phyloP scores from a whole-genome alignment of 169 alveolate genomes.

The Sarcocystis neurona region DNA sequence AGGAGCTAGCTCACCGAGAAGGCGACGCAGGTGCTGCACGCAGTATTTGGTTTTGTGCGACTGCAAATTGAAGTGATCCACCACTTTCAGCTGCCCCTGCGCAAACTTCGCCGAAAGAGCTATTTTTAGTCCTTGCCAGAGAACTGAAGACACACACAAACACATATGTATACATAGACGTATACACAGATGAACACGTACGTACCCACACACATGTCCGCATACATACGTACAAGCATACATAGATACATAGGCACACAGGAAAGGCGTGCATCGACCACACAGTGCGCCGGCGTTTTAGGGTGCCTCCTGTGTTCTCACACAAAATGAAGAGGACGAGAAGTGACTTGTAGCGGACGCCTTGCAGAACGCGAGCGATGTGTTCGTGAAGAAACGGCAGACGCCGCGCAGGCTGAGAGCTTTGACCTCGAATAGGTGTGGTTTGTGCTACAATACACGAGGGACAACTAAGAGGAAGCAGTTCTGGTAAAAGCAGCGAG shows the following conservation, averaged over 20 bases:
- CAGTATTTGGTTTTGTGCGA: constrained; percentile 85
- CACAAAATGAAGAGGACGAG: too few species aligned
- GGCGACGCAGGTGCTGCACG: constrained; percentile 75
- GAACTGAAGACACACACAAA: constrained; percentile 61
- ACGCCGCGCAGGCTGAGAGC: too few species aligned
- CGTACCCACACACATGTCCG: neutral
- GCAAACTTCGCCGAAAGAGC: constrained; percentile 85
- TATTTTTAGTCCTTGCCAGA: constrained; percentile 78
- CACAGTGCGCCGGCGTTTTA: too few species aligned
- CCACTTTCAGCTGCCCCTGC: constrained; percentile 82
- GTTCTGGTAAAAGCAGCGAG: too few species aligned
- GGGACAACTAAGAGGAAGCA: too few species aligned
- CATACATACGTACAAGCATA: neutral
- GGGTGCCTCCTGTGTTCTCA: too few species aligned
- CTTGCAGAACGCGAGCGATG: too few species aligned
- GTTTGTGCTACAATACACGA: too few species aligned
- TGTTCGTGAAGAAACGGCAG: too few species aligned
- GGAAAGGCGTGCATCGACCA: too few species aligned
- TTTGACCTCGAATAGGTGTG: too few species aligned
- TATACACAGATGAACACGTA: neutral
- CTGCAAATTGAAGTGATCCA: constrained; percentile 78
- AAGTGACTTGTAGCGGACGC: too few species aligned
- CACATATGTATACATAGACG: neutral
- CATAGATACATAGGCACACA: neutral
- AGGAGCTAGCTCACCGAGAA: constrained; percentile 74